Percentiles rank a stretch among this genome's conserved stretches.
These are phyloP conservation scores for Trypanosoma mega DNA, from an alignment of 208 protist genomes.

Conservation along the genomic window DNA sequence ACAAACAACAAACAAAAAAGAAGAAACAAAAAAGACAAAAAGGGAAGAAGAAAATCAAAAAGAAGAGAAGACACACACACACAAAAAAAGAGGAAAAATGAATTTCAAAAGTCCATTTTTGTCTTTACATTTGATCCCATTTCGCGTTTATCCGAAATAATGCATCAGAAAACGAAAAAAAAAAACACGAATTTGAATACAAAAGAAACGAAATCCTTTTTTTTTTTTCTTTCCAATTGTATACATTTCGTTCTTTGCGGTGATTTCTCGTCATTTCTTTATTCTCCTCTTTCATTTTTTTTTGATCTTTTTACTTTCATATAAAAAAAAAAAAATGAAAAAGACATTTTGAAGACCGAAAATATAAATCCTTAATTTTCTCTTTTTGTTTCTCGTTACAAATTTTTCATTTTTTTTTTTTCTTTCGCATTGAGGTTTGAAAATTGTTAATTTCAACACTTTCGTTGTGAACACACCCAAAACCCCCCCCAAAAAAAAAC, in stretches of 20 bases:
- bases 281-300: not conserved
- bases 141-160: not conserved
- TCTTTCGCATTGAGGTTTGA: too few relatives aligned
- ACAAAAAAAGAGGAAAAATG: too few relatives aligned
- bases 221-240: not conserved
- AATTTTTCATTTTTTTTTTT: constrained; percentile 5
- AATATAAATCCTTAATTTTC: not conserved
- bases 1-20: too few relatives aligned
- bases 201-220: not conserved
- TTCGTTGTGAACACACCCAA: too few relatives aligned
- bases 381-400: constrained; percentile 1
- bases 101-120: too few relatives aligned
- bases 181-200: not conserved
- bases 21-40: too few relatives aligned
- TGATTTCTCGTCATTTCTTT: not conserved
- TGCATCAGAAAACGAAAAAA: not conserved
- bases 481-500: not conserved
- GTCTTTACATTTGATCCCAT: too few relatives aligned
- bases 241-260: not conserved
- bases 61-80: too few relatives aligned
- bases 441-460: too few relatives aligned
- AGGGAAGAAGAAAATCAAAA: too few relatives aligned
- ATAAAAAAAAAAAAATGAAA: not conserved
- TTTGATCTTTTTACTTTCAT: too few relatives aligned
- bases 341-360: too few relatives aligned